Evolutionary conservation across 768 basidiomycete species (phyloP).

Genomic region (Rhizopogon roseolus): DNA sequence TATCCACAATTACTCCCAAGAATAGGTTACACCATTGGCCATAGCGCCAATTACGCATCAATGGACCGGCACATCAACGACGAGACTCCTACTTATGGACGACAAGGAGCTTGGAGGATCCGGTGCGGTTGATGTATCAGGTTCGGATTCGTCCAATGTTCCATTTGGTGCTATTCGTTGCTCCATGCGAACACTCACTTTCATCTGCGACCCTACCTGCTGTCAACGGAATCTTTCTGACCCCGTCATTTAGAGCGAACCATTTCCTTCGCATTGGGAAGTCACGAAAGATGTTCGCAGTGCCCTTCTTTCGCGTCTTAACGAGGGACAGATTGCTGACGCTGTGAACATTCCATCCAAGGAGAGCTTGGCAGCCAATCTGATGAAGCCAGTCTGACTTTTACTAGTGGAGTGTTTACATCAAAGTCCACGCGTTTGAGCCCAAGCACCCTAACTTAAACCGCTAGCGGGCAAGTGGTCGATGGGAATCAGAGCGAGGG

Average conservation of each 20-base stretch:
- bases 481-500: no score
- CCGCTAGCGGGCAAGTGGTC: neutral
- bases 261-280: neutral
- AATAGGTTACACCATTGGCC: neutral
- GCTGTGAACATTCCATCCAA: neutral
- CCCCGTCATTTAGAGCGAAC: neutral
- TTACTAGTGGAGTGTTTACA: neutral
- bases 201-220: neutral
- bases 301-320: neutral
- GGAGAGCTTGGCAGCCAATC: no score
- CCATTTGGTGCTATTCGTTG: neutral
- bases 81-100: neutral
- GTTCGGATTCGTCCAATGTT: neutral
- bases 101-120: neutral
- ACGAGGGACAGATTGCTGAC: neutral
- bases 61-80: no score
- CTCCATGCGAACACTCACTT: neutral
- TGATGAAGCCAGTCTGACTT: neutral
- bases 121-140: neutral
- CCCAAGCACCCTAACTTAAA: neutral
- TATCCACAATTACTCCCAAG: neutral
- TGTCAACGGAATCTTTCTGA: neutral
- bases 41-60: neutral
- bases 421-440: neutral
- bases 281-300: neutral